phyloP scores from a whole-genome alignment of 768 basidiomycete species.

The Macrolepiota dolichaula region DNA sequence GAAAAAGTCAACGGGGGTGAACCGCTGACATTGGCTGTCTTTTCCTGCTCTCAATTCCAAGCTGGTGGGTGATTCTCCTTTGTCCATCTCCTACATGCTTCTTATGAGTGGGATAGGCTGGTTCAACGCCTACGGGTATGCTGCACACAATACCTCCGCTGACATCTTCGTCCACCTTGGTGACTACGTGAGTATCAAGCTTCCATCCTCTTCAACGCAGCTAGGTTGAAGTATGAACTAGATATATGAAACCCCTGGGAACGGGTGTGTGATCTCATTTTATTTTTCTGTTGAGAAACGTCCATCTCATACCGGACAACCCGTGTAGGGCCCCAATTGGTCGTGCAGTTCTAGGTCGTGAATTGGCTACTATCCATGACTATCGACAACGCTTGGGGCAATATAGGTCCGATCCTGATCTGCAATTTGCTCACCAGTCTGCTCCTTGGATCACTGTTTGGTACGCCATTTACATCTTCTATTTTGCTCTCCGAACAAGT shows the following conservation, averaged over 20 bases:
- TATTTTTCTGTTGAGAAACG: background rate
- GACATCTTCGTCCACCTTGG: conserved; percentile 58
- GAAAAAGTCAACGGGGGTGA: conserved; percentile 48
- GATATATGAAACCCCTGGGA: conserved; percentile 49
- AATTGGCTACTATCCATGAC: conserved; percentile 55
- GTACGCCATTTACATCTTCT: conserved; percentile 21
- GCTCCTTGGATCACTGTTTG: conserved; percentile 56
- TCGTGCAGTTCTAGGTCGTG: conserved; percentile 39
- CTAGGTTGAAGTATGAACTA: conserved; percentile 14
- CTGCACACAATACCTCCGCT: conserved; percentile 47
- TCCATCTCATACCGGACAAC: background rate
- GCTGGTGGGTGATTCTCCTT: conserved; percentile 26
- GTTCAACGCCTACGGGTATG: conserved; percentile 61
- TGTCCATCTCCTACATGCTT: background rate
- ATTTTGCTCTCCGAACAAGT: background rate
- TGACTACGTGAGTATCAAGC: conserved; percentile 43
- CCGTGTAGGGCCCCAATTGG: background rate
- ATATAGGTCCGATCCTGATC: conserved; percentile 49
- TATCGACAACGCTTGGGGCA: conserved; percentile 49
- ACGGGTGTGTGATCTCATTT: conserved; percentile 16
- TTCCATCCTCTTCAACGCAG: background rate
- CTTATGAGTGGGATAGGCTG: conserved; percentile 31
- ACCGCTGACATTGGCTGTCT: conserved; percentile 51
- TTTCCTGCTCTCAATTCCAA: conserved; percentile 57
- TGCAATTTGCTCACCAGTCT: conserved; percentile 44